Evolutionary conservation across 1,139 yeast species (phyloP).

Genomic region (Hyphopichia pseudoburtonii): DNA sequence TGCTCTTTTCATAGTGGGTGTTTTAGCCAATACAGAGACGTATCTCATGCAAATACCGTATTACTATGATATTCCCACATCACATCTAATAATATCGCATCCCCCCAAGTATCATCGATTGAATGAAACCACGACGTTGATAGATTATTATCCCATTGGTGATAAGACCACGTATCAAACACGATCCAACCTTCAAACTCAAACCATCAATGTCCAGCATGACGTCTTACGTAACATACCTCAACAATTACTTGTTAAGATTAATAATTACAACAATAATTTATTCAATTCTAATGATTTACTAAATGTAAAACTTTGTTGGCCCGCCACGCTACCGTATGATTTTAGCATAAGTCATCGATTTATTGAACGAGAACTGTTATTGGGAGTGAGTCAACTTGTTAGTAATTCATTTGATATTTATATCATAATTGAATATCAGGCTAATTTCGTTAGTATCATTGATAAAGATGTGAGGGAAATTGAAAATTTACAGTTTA

Average conservation of each 20-base stretch:
- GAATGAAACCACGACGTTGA: constrained; percentile 26
- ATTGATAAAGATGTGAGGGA: constrained; percentile 12
- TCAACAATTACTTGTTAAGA: constrained; percentile 25
- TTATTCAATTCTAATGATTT: constrained; percentile 31
- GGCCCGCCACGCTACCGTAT: constrained; percentile 46
- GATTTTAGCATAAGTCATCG: constrained; percentile 25
- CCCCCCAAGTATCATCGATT: constrained; percentile 21
- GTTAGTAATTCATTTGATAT: constrained; percentile 23
- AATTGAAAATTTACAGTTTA: constrained; percentile 21
- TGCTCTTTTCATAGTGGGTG: neutral
- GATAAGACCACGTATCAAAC: neutral
- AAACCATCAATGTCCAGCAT: constrained; percentile 7
- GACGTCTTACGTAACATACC: constrained; percentile 14
- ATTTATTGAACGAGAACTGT: constrained; percentile 17
- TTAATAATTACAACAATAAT: constrained; percentile 35
- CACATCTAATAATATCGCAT: constrained; percentile 23
- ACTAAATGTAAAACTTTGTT: constrained; percentile 39
- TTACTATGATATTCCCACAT: constrained; percentile 36
- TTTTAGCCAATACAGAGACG: constrained; percentile 40
- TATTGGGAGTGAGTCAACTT: constrained; percentile 5
- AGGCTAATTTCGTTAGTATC: constrained; percentile 26
- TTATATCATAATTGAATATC: constrained; percentile 27
- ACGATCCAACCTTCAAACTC: neutral
- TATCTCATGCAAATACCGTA: constrained; percentile 31
- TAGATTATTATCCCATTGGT: constrained; percentile 32